A percentile compares a stretch with the other conserved stretches of the same genome.
These are phyloP conservation scores for Rhododendron molle DNA, from an alignment of 148 eudicot species.

Conservation along the genomic window DNA sequence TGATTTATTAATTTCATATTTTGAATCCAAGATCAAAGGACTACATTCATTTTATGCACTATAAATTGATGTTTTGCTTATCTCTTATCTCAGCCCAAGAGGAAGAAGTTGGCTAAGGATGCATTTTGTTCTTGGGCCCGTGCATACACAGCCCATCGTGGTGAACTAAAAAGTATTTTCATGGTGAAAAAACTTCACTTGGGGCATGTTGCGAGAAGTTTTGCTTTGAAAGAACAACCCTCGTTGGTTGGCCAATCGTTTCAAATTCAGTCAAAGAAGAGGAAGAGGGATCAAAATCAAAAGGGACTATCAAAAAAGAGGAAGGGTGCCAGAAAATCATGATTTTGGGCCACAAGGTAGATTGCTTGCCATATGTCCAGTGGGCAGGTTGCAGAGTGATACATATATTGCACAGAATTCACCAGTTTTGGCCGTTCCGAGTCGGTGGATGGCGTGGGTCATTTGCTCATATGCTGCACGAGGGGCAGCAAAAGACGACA, in stretches of 20 bases:
- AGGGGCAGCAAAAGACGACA: neutral
- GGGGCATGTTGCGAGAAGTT: constrained; percentile 90
- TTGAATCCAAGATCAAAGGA: no score
- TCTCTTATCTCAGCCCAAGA: constrained; percentile 36
- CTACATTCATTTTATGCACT: neutral
- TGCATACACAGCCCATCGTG: constrained; percentile 91
- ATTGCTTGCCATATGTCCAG: neutral
- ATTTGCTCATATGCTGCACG: neutral
- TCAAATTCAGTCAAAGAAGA: constrained; percentile 53
- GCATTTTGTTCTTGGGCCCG: constrained; percentile 92
- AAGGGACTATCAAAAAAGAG: constrained; percentile 50
- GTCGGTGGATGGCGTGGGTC: neutral
- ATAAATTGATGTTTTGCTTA: constrained; percentile 5
- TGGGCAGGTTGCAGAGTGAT: neutral
- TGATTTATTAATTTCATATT: neutral
- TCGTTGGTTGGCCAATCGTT: constrained; percentile 69
- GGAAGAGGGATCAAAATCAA: constrained; percentile 60
- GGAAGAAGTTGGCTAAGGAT: constrained; percentile 61
- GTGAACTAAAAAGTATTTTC: constrained; percentile 82
- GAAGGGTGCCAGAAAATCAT: constrained; percentile 31
- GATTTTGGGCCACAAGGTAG: constrained; percentile 19
- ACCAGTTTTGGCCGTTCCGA: neutral
- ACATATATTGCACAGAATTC: neutral
- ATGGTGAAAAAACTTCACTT: constrained; percentile 84
- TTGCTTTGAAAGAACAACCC: constrained; percentile 81